Conservation (phyloP, 2,329 filamentous ascomycete species). For the Calonectria multiphialidica region DNA sequence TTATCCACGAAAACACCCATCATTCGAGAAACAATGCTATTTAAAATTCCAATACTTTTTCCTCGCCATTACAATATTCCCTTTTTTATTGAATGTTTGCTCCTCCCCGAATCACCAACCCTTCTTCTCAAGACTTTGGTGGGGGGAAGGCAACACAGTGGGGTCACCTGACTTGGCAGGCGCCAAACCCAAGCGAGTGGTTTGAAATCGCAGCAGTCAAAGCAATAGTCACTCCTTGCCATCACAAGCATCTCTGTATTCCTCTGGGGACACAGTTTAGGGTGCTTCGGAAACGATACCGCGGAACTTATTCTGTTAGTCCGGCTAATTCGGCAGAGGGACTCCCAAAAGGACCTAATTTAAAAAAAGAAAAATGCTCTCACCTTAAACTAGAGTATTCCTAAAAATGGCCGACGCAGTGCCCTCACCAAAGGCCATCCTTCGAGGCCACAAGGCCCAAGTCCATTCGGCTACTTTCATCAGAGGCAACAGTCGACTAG, state of each 20-base stretch:
- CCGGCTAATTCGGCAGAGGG: too few relatives aligned
- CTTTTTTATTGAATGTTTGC: too few relatives aligned
- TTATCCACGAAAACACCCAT: too few relatives aligned
- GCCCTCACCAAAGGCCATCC: constrained; percentile 68
- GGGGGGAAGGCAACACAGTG: background rate
- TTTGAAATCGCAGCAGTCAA: background rate
- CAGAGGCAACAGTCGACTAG: constrained; percentile 78
- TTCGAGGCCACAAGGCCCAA: constrained; percentile 86
- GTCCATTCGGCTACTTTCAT: constrained; percentile 84
- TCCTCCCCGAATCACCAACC: background rate
- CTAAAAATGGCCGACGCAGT: constrained; percentile 43
- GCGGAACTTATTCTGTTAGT: background rate
- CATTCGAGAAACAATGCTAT: too few relatives aligned
- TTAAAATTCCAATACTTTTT: too few relatives aligned
- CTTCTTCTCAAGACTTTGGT: background rate
- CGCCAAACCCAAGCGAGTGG: background rate
- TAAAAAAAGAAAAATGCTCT: background rate
- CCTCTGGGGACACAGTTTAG: background rate
- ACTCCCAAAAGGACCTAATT: too few relatives aligned
- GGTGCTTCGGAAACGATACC: too few relatives aligned
- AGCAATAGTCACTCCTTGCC: background rate
- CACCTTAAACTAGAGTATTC: background rate
- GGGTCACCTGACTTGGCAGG: background rate
- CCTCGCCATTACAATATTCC: too few relatives aligned
- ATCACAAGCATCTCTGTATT: background rate